These are phyloP conservation scores for Fusarium solani-melongenae DNA, from an alignment of 2,329 filamentous ascomycete species.

Conservation along the genomic window DNA sequence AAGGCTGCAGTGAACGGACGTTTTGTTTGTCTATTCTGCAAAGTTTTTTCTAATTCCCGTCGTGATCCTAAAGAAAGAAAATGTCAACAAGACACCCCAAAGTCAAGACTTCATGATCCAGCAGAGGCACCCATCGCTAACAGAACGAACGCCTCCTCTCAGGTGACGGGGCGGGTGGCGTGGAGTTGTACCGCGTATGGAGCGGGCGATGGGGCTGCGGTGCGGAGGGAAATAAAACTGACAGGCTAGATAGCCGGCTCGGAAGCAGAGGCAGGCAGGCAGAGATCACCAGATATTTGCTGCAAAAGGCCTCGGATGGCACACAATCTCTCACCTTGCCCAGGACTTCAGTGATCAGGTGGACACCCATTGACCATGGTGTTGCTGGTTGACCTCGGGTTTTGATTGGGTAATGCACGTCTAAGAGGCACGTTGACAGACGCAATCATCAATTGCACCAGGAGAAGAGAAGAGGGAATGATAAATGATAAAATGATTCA, in stretches of 20 bases:
- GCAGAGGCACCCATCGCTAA: not conserved
- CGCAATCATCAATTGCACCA: not conserved
- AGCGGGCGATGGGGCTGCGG: not conserved
- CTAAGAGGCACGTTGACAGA: not conserved
- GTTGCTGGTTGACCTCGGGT: not conserved
- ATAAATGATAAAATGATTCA: not conserved
- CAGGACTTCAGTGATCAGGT: not conserved
- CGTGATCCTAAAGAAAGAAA: not conserved
- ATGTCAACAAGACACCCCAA: not conserved
- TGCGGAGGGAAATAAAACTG: conserved; percentile 1
- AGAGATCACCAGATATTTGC: conserved; percentile 6
- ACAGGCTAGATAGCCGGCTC: not conserved
- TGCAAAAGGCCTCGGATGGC: conserved; percentile 3
- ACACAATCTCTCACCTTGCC: not conserved
- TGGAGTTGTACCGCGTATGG: not conserved
- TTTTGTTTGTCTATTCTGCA: not conserved
- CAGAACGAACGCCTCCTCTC: not conserved
- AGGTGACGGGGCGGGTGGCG: conserved; percentile 5
- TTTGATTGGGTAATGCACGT: not conserved
- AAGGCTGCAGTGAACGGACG: conserved; percentile 5
- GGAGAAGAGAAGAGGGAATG: not conserved
- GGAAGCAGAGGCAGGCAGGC: not conserved
- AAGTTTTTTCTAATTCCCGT: not conserved
- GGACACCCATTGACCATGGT: not conserved
- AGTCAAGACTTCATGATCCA: not conserved